Conservation (phyloP, 106 monocot species). For the Posidonia australis region DNA sequence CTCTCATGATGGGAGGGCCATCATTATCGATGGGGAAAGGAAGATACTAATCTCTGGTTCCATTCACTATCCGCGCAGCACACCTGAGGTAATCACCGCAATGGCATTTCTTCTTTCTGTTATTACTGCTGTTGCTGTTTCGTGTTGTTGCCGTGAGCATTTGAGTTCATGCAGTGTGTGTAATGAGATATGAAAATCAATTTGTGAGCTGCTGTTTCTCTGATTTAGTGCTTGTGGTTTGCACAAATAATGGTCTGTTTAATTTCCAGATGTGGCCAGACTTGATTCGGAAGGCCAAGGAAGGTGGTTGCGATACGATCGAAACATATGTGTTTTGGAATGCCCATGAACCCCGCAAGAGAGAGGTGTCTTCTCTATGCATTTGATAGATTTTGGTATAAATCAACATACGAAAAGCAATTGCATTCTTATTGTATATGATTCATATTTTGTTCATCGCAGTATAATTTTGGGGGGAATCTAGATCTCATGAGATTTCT, state of each 20-base stretch:
- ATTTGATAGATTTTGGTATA: neutral
- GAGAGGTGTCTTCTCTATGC: slow-evolving; percentile 3
- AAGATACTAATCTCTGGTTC: slow-evolving; percentile 14
- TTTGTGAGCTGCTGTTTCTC: too few species aligned
- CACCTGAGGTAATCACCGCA: slow-evolving; percentile 5
- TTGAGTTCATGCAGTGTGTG: too few species aligned
- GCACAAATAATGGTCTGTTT: neutral
- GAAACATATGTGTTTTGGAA: slow-evolving; percentile 42
- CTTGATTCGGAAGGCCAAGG: slow-evolving; percentile 23
- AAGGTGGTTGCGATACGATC: slow-evolving; percentile 31
- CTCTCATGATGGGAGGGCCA: slow-evolving; percentile 10
- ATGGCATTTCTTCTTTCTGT: neutral
- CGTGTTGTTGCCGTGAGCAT: too few species aligned
- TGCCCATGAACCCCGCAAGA: slow-evolving; percentile 23
- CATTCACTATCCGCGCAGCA: slow-evolving; percentile 18
- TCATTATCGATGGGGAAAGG: slow-evolving; percentile 7
- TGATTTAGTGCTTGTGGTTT: neutral
- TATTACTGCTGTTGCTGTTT: slow-evolving; percentile 1
- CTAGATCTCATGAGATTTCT: slow-evolving; percentile 65
- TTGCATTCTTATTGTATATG: neutral
- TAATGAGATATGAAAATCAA: too few species aligned
- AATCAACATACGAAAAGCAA: neutral
- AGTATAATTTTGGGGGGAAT: slow-evolving; percentile 75
- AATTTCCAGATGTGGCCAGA: slow-evolving; percentile 30
- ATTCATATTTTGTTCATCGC: neutral